Conservation (phyloP, 495 filamentous ascomycete genomes). For the Friedmanniomyces endolithicus region DNA sequence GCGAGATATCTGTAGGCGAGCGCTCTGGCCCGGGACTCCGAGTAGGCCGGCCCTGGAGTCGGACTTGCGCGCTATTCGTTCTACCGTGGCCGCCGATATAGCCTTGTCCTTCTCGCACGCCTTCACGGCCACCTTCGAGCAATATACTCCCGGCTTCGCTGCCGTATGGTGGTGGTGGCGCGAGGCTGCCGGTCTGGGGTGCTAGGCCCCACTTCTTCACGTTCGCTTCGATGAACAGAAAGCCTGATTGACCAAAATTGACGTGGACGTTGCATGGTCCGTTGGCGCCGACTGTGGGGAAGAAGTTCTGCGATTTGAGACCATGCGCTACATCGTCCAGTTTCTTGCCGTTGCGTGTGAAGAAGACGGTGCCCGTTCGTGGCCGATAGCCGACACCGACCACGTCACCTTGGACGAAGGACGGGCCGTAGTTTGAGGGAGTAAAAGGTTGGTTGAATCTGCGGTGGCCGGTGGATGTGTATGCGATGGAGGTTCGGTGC, state of each 20-base stretch:
- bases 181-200: constrained; percentile 87
- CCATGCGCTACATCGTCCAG: constrained; percentile 91
- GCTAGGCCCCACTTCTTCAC: constrained; percentile 99
- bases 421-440: constrained; percentile 65
- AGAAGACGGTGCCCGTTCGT: constrained; percentile 88
- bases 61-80: constrained; percentile 43
- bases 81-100: constrained; percentile 41
- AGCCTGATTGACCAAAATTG: constrained; percentile 94
- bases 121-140: constrained; percentile 70
- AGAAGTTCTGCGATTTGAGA: constrained; percentile 87
- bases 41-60: constrained; percentile 45
- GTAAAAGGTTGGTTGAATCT: constrained; percentile 85
- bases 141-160: constrained; percentile 92
- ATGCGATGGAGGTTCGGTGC: constrained; percentile 84
- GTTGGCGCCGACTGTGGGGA: constrained; percentile 88
- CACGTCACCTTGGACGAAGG: constrained; percentile 82
- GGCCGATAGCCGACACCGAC: constrained; percentile 93
- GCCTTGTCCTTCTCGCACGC: constrained; percentile 44
- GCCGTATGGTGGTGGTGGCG: constrained; percentile 90
- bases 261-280: constrained; percentile 87
- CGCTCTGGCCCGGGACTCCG: constrained; percentile 81
- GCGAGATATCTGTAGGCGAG: constrained; percentile 91
- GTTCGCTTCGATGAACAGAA: constrained; percentile 97
- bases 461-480: constrained; percentile 73
- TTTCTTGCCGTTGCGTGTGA: constrained; percentile 95